A percentile compares a stretch with the other conserved stretches of the same genome.
Conservation (phyloP, 352 stramenopile genomes). For the Globisporangium iwayamae region DNA sequence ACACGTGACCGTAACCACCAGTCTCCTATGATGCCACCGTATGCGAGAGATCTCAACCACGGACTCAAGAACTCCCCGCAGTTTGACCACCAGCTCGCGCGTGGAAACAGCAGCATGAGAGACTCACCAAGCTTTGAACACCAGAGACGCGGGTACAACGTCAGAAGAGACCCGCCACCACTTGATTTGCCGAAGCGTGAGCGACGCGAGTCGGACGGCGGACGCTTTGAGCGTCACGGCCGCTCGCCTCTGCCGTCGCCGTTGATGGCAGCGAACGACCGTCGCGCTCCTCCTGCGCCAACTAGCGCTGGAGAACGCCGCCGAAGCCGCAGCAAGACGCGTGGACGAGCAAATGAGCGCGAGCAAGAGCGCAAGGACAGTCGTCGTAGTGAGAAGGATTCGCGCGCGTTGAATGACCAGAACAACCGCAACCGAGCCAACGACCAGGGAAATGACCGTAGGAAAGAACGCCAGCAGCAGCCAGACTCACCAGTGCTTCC, state of each 20-base stretch:
- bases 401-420: constrained; percentile 25
- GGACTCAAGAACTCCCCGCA: neutral
- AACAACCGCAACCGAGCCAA: constrained; percentile 34
- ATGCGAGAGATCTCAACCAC: constrained; percentile 5
- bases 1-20: neutral
- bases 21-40: constrained; percentile 10
- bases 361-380: constrained; percentile 5
- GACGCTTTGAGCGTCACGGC: constrained; percentile 4
- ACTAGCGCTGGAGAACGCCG: constrained; percentile 1
- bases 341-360: constrained; percentile 3
- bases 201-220: constrained; percentile 8
- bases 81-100: constrained; percentile 1
- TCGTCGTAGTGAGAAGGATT: constrained; percentile 23
- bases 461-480: neutral
- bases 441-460: constrained; percentile 22
- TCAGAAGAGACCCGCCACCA: constrained; percentile 2
- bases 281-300: neutral
- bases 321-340: constrained; percentile 10
- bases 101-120: neutral
- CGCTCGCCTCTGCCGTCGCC: constrained; percentile 31
- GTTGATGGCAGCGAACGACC: constrained; percentile 16
- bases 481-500: constrained; percentile 2
- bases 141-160: neutral
- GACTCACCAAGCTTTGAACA: constrained; percentile 1
- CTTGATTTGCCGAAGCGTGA: constrained; percentile 4